Conservation (phyloP, 148 eudicot species). For the Chenopodium suecicum region DNA sequence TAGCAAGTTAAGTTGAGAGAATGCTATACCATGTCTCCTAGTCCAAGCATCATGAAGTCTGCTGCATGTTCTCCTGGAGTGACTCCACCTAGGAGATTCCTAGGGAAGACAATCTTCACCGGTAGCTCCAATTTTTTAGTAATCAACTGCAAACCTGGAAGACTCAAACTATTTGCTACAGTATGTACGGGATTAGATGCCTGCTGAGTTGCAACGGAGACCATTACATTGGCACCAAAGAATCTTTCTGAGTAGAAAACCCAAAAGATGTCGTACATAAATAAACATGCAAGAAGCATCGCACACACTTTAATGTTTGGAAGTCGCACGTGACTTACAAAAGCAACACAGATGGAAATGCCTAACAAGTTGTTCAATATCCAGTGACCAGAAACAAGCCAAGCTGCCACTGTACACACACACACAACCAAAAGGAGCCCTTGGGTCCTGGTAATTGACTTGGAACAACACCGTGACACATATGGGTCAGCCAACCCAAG, state of each 20-base stretch:
- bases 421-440: constrained; percentile 68
- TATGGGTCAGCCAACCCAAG: constrained; percentile 75
- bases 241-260: constrained; percentile 94
- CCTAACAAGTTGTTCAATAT: constrained; percentile 91
- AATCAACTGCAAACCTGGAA: constrained; percentile 89
- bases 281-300: constrained; percentile 80
- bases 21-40: constrained; percentile 92
- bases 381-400: constrained; percentile 98
- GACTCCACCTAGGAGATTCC: constrained; percentile 72
- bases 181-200: constrained; percentile 98
- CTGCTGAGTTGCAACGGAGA: constrained; percentile 96
- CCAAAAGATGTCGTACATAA: constrained; percentile 94
- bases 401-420: constrained; percentile 56
- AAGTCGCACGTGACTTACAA: constrained; percentile 96
- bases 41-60: constrained; percentile 98
- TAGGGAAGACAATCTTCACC: constrained; percentile 90
- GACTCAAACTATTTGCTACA: constrained; percentile 88
- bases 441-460: constrained; percentile 69
- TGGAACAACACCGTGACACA: constrained; percentile 83
- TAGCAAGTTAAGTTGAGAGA: constrained; percentile 1
- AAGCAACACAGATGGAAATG: constrained; percentile 86
- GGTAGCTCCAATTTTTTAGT: constrained; percentile 92
- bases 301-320: constrained; percentile 96
- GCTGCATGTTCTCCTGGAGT: constrained; percentile 55
- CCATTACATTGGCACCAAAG: constrained; percentile 98